Conservation (phyloP, 768 basidiomycete species). For the Suillus cothurnatus region DNA sequence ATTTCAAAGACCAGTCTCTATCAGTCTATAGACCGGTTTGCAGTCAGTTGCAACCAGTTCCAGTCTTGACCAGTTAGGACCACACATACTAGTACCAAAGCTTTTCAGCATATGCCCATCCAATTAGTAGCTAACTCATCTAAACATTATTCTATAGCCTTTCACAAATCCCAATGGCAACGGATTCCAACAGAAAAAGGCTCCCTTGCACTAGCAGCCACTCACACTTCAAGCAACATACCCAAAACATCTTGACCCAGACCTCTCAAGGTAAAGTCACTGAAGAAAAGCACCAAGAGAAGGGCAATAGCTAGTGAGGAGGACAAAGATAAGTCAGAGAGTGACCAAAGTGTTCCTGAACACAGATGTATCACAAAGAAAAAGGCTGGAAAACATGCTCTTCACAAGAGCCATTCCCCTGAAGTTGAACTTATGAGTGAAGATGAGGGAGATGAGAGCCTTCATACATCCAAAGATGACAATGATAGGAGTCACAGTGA, state of each 20-base stretch:
- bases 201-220: too few relatives aligned
- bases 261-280: too few relatives aligned
- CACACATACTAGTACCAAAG: background rate
- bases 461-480: background rate
- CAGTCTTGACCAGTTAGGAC: background rate
- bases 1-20: background rate
- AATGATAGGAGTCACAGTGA: background rate
- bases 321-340: background rate
- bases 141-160: too few relatives aligned
- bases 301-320: too few relatives aligned
- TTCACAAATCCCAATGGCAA: too few relatives aligned
- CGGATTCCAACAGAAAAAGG: too few relatives aligned
- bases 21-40: background rate
- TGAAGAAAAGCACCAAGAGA: too few relatives aligned
- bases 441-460: background rate
- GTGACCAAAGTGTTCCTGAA: slow-evolving; percentile 1
- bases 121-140: too few relatives aligned
- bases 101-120: too few relatives aligned
- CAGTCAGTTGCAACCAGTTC: background rate
- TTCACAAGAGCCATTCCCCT: background rate
- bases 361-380: background rate
- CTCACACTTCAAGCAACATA: too few relatives aligned
- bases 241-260: too few relatives aligned
- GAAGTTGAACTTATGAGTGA: background rate
- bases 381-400: background rate